These are phyloP conservation scores for Articulospora tetracladia DNA, from an alignment of 495 filamentous ascomycete species.

Conservation along the genomic window DNA sequence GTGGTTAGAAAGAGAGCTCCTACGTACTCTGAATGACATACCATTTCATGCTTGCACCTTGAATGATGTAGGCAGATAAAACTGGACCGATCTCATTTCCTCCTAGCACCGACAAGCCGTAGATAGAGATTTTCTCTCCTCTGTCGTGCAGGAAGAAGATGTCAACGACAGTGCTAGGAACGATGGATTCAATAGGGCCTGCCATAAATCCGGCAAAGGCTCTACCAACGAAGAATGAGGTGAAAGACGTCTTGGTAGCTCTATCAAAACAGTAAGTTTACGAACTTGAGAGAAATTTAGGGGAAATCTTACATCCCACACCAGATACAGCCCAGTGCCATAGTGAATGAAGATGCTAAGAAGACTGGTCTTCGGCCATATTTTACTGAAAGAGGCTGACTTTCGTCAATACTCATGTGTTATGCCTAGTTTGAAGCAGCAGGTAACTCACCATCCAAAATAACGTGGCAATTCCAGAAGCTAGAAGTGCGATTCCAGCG, in stretches of 20 bases:
- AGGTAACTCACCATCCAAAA: slow-evolving; percentile 13
- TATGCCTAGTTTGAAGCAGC: no score
- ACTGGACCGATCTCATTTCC: slow-evolving; percentile 15
- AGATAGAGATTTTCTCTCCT: slow-evolving; percentile 13
- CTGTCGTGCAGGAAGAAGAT: slow-evolving; percentile 14
- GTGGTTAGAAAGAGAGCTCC: not conserved
- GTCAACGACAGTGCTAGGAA: slow-evolving; percentile 12
- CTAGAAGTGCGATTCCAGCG: slow-evolving; percentile 8
- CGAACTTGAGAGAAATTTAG: not conserved
- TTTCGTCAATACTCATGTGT: not conserved
- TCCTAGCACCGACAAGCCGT: slow-evolving; percentile 9
- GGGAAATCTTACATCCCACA: not conserved
- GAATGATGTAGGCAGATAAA: slow-evolving; percentile 11
- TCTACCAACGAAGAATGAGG: slow-evolving; percentile 8
- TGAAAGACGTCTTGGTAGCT: slow-evolving; percentile 2
- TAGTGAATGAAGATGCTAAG: slow-evolving; percentile 8
- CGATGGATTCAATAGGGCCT: slow-evolving; percentile 13
- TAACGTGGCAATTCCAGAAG: slow-evolving; percentile 9
- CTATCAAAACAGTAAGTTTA: not conserved
- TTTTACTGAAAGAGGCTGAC: slow-evolving; percentile 10
- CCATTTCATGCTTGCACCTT: slow-evolving; percentile 7
- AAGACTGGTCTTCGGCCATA: slow-evolving; percentile 13
- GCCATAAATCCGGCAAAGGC: slow-evolving; percentile 11
- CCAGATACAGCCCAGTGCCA: slow-evolving; percentile 14
- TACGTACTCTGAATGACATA: not conserved